Conservation (phyloP, 352 stramenopile genomes). For the Pythium sp. region DNA sequence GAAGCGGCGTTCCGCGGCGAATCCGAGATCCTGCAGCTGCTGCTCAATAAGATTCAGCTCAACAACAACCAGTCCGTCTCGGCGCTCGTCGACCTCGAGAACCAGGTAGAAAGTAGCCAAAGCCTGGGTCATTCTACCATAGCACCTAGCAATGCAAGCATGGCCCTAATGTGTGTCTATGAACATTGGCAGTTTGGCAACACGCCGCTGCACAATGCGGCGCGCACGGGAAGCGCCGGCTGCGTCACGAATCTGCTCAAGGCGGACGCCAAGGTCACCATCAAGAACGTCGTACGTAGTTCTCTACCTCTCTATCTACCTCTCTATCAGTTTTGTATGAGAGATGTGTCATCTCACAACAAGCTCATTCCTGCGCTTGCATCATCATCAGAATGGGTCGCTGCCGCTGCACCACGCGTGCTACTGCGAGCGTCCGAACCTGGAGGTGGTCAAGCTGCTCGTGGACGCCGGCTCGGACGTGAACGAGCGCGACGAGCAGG, state of each 20-base stretch:
- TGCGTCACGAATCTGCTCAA: slow-evolving; percentile 56
- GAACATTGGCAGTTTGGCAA: slow-evolving; percentile 60
- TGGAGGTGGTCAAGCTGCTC: slow-evolving; percentile 50
- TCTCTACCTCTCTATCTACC: not conserved
- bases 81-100: slow-evolving; percentile 52
- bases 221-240: slow-evolving; percentile 40
- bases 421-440: slow-evolving; percentile 64
- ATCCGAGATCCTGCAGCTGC: slow-evolving; percentile 41
- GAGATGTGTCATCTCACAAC: not conserved
- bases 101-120: slow-evolving; percentile 33
- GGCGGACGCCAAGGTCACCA: slow-evolving; percentile 36
- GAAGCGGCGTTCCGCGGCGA: slow-evolving; percentile 60
- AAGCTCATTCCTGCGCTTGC: not conserved
- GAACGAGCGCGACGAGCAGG: slow-evolving; percentile 58
- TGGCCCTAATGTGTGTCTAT: not conserved
- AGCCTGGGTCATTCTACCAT: not conserved
- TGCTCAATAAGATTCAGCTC: slow-evolving; percentile 56
- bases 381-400: slow-evolving; percentile 55
- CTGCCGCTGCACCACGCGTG: slow-evolving; percentile 73
- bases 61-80: slow-evolving; percentile 28
- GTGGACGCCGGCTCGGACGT: slow-evolving; percentile 59
- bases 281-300: slow-evolving; percentile 53
- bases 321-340: not conserved
- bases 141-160: not conserved
- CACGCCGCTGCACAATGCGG: slow-evolving; percentile 70